Evolutionary conservation across 768 basidiomycete genomes (phyloP).

Genomic region (Tricholomella constricta): DNA sequence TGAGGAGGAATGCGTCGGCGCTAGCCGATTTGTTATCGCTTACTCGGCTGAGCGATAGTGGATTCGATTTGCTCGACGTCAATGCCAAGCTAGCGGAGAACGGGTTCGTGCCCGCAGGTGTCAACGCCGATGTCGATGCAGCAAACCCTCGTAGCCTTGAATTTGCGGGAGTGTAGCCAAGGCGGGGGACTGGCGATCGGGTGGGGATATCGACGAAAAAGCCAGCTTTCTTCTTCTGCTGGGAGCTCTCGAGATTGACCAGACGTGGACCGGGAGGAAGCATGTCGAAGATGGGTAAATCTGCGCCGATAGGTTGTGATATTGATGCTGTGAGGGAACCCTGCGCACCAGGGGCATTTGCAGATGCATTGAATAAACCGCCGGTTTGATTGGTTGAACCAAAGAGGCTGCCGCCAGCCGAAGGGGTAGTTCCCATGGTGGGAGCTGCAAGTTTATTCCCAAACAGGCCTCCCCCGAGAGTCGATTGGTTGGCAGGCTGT

Average conservation of each 20-base stretch:
- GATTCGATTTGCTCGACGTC: constrained; percentile 54
- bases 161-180: constrained; percentile 67
- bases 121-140: constrained; percentile 44
- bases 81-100: constrained; percentile 45
- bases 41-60: constrained; percentile 53
- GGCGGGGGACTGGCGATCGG: constrained; percentile 67
- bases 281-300: constrained; percentile 74
- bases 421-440: constrained; percentile 43
- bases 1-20: constrained; percentile 67
- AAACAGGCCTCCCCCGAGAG: constrained; percentile 53
- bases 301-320: constrained; percentile 77
- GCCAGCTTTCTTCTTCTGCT: constrained; percentile 73
- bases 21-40: constrained; percentile 45
- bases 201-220: constrained; percentile 79
- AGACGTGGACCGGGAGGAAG: constrained; percentile 72
- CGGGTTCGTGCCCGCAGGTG: constrained; percentile 37
- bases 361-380: constrained; percentile 41
- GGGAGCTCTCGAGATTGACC: constrained; percentile 56
- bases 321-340: constrained; percentile 81
- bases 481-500: constrained; percentile 40
- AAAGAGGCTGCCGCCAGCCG: constrained; percentile 45
- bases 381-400: constrained; percentile 37
- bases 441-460: constrained; percentile 54
- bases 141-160: constrained; percentile 76
- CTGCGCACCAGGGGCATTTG: constrained; percentile 47